Conservation (phyloP, 2,329 filamentous ascomycete genomes). For the Chrysoporthe austroafricana region DNA sequence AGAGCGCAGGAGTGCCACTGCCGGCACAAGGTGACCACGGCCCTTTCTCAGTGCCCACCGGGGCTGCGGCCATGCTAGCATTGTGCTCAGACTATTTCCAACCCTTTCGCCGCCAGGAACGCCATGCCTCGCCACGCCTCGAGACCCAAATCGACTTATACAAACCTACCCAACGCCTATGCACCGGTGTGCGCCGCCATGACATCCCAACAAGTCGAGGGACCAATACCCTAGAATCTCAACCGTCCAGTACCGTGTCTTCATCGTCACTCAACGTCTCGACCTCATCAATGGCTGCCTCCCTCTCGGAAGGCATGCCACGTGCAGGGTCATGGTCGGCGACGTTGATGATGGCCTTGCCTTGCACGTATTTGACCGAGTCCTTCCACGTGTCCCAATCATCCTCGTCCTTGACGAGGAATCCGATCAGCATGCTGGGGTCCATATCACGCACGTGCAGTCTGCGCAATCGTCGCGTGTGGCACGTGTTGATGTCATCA, state of each 20-base stretch:
- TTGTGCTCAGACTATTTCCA: constrained; percentile 3
- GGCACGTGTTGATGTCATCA: constrained; percentile 81
- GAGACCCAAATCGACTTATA: neutral
- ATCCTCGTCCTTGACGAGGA: constrained; percentile 78
- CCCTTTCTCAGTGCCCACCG: neutral
- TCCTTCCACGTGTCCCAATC: constrained; percentile 86
- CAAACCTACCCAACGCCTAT: constrained; percentile 26
- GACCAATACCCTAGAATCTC: constrained; percentile 6
- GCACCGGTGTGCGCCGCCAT: constrained; percentile 1
- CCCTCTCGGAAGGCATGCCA: constrained; percentile 60
- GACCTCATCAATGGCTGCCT: constrained; percentile 84
- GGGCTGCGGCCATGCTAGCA: neutral
- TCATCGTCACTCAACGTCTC: constrained; percentile 77
- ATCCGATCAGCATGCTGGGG: constrained; percentile 95
- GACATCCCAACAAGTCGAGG: constrained; percentile 8
- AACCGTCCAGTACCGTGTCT: constrained; percentile 34
- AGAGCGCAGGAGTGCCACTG: neutral
- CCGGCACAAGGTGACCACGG: neutral
- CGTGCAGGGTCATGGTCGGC: constrained; percentile 69
- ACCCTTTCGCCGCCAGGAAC: neutral
- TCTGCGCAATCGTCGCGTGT: constrained; percentile 81
- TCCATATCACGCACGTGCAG: constrained; percentile 93
- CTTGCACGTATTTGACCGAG: constrained; percentile 73
- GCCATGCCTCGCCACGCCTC: constrained; percentile 9
- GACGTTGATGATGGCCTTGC: constrained; percentile 85